A percentile compares a stretch with the other conserved stretches of the same genome.
Evolutionary conservation across 352 stramenopile genomes (phyloP).

Genomic region (Phytophthora fragariae): DNA sequence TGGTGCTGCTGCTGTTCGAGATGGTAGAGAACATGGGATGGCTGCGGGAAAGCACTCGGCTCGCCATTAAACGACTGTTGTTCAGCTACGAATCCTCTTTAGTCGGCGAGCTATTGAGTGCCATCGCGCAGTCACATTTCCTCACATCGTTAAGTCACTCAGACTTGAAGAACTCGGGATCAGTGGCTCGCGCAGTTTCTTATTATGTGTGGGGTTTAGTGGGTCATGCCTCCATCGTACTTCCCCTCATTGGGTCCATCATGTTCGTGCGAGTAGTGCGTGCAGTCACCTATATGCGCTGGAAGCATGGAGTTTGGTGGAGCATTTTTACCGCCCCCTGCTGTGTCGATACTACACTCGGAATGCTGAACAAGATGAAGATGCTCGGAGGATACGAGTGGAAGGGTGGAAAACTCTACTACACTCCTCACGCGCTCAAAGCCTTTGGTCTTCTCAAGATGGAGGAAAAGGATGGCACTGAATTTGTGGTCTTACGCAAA

Average conservation of each 20-base stretch:
- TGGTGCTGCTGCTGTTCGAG: constrained; percentile 35
- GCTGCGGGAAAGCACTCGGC: constrained; percentile 9
- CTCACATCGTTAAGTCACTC: constrained; percentile 26
- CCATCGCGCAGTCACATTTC: constrained; percentile 16
- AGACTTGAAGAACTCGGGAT: background rate
- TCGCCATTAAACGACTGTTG: constrained; percentile 23
- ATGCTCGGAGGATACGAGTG: background rate
- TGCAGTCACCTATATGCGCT: background rate
- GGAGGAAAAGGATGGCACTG: constrained; percentile 1
- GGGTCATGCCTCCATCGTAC: background rate
- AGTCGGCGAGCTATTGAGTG: constrained; percentile 24
- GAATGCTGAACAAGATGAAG: background rate
- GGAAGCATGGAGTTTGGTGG: background rate
- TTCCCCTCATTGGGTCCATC: background rate
- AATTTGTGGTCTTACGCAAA: constrained; percentile 22
- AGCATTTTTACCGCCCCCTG: background rate
- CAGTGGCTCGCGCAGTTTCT: background rate
- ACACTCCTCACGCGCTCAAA: background rate
- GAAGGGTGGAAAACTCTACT: constrained; percentile 1
- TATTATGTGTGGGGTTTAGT: constrained; percentile 2
- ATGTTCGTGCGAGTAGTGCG: background rate
- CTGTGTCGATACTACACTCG: constrained; percentile 1
- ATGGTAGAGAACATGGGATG: constrained; percentile 35
- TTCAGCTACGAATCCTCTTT: constrained; percentile 35
- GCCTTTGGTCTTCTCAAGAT: background rate